Base-by-base conservation (phyloP, 495 filamentous ascomycete genomes). In the Pyrenopolyporus hunteri region DNA sequence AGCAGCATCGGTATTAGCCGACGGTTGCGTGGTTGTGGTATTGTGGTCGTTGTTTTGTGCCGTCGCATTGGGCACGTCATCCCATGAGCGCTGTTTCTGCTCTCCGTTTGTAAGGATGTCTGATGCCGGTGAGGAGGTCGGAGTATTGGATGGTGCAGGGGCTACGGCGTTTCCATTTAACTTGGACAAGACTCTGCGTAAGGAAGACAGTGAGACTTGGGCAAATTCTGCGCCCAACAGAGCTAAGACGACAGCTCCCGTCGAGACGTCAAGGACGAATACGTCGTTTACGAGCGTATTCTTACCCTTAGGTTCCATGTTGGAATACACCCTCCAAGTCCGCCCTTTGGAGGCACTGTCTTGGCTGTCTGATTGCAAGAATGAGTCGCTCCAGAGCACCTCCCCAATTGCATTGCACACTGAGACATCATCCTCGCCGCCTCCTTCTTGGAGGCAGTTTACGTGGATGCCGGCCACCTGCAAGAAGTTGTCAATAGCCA, bases 391-490 rank as follows among this genome's bases (percentile, higher is more conserved):
- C 44, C 54, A 57, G 4, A 57, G 33, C 8, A 57, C 54, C 28
- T 57, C 54, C n/a, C 43, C 54, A 1, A 57, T 57, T 2, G 54
- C 54, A 11, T 57, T 57, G 32, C 54, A 57, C 6, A 51, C 43
- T 2, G 39, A 53, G 19, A 60, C 49, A 16, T 60, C 36, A 29
- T 57, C 46, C 10, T 58, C 45, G 20, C 46, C 39, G 13, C 53
- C 33, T 6, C 35, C 11, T 40, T 40, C 45, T 3, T 51, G 19
- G 7, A 57, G 7, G 40, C 70, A 71, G 56, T 80, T 79, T 13
- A 74, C 71, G 29, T 74, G 73, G 3, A 79, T 58, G 2, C 76
- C 76, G 0, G 76, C 67, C 0, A 80, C 69, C 45, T 78, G 76
- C 2, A 74, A 9, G 56, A 77, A 76, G 40, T 73, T 78, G 40